Evolutionary conservation across 202 grass and related monocot species (phyloP), one percentile per base, ranked within the genome.

Genomic region (Saccharum hybrid): DNA sequence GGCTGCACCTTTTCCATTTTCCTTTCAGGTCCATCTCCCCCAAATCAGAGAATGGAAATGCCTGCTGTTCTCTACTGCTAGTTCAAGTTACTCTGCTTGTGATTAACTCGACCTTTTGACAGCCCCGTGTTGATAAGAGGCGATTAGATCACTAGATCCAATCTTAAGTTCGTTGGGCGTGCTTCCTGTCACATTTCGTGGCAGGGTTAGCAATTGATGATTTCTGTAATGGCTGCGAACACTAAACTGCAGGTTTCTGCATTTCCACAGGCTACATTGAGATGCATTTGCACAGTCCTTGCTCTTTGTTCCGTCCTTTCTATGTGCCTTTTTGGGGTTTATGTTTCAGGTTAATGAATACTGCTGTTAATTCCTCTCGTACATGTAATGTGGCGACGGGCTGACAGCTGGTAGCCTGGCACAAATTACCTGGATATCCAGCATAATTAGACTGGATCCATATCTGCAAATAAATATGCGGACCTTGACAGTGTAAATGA

Each of bases 61-160:
- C 57, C 41, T 41, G 22, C 10, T 38, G 61, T 46, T 78, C 14
- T 66, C 36, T 74, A 45, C 16, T 33, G 31, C 6, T 31, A 71
- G 12, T n/a, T 2, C 22, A 21, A 8, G 13, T 54, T 75, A 66
- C 43, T 75, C 57, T 34, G 36, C 33, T 75, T 21, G 40, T 63
- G 3, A 10, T 45, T 7, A 31, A 18, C 69, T 31, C 12, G 4
- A 48, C 7, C 26, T 75, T 46, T 43, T 78, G 3, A 10, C n/a
- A 23, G 12, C 14, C 12, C 2, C 16, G 37, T 56, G 49, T 67
- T 84, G 1, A 38, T 72, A 74, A 19, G 2, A 33, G 21, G 15
- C 36, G 61, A 74, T 18, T 69, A 57, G 84, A 86, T 90, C 83
- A 74, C 39, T 70, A 71, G 84, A 86, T 90, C 83, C 68, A 41